Percentiles rank a stretch among this genome's conserved stretches.
Evolutionary conservation across 441 rosid species (phyloP).

Genomic region (Pelargonium hybrid): DNA sequence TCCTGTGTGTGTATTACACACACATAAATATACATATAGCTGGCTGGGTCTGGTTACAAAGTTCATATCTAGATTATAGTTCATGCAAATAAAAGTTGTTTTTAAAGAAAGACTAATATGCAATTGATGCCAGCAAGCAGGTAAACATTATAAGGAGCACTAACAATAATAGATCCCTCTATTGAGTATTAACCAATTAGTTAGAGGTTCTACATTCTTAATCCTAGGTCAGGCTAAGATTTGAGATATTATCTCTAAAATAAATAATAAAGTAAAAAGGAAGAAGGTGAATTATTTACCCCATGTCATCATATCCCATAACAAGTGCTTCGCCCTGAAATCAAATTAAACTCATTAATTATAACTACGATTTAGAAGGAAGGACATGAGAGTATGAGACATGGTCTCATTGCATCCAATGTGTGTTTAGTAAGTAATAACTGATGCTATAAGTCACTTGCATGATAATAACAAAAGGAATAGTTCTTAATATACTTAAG

Average conservation of each 20-base stretch:
- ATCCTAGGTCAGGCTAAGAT: neutral
- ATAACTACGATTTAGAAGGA: slow-evolving; percentile 5
- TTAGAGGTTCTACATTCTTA: neutral
- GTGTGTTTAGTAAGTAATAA: no score
- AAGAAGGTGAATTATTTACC: slow-evolving; percentile 42
- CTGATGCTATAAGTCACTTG: neutral
- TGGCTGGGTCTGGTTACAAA: no score
- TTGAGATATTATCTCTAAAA: slow-evolving; percentile 14
- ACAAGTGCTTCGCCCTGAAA: slow-evolving; percentile 96
- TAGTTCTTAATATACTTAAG: neutral
- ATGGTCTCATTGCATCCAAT: slow-evolving; percentile 5
- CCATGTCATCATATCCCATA: slow-evolving; percentile 99
- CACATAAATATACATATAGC: neutral
- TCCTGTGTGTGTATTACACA: neutral
- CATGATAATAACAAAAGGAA: neutral
- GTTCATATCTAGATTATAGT: no score
- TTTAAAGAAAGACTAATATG: no score
- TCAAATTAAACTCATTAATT: slow-evolving; percentile 23
- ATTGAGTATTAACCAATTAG: neutral
- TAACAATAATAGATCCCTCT: neutral
- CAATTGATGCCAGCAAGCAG: no score
- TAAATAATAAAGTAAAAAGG: neutral
- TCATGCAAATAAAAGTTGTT: no score
- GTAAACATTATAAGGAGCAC: no score
- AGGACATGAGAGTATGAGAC: neutral